Conservation (phyloP, 75 land plant genomes). For the Pinus albicaulis region DNA sequence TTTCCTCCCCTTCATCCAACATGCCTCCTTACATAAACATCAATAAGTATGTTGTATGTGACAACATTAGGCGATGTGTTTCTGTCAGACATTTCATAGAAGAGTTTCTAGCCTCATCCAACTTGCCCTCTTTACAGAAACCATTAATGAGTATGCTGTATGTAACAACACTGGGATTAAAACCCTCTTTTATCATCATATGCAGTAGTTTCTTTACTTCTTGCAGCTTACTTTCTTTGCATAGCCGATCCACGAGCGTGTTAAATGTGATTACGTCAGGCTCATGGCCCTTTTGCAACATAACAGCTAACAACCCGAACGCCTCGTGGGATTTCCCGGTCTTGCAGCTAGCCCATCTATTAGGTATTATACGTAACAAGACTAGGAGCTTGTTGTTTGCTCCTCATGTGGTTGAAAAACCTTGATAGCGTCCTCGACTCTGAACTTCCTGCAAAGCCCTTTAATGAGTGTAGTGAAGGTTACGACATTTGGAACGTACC, state of each 20-base stretch:
- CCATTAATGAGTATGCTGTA: too few relatives aligned
- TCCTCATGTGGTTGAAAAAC: conserved; percentile 2
- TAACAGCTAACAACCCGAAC: conserved; percentile 11
- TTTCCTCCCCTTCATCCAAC: too few relatives aligned
- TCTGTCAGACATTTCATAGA: too few relatives aligned
- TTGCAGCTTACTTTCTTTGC: too few relatives aligned
- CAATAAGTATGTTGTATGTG: too few relatives aligned
- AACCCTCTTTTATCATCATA: too few relatives aligned
- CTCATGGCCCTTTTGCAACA: conserved; percentile 11
- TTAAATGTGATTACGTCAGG: conserved; percentile 24
- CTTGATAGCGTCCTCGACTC: conserved; percentile 1
- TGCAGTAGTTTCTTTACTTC: too few relatives aligned
- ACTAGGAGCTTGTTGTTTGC: conserved; percentile 10
- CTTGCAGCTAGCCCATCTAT: conserved; percentile 10
- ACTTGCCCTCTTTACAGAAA: too few relatives aligned
- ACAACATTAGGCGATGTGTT: too few relatives aligned
- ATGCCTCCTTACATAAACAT: too few relatives aligned
- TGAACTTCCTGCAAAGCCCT: conserved; percentile 9
- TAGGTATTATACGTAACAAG: conserved; percentile 11
- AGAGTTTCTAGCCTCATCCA: too few relatives aligned
- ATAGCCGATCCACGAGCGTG: conserved; percentile 21
- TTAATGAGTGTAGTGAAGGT: conserved; percentile 29
- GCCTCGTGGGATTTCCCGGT: background rate
- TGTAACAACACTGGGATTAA: too few relatives aligned
- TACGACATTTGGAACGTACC: conserved; percentile 14